phyloP scores from a whole-genome alignment of 768 basidiomycete species.

The Kwoniella mangroviensis region DNA sequence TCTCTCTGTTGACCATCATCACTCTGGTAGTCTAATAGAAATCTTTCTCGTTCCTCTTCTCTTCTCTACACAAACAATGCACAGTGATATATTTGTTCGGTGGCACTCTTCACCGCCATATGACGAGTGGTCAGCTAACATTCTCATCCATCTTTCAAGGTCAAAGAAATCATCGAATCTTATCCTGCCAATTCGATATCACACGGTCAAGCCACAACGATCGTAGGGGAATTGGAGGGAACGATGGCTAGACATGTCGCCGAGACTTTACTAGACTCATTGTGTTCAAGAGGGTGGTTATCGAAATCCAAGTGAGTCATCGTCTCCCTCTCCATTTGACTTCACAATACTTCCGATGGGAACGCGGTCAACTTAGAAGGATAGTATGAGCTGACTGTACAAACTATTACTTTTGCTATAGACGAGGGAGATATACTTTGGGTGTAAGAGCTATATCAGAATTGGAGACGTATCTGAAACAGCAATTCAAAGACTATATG shows the following conservation, averaged over 20 bases:
- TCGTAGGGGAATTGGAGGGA: slow-evolving; percentile 21
- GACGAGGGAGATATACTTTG: slow-evolving; percentile 46
- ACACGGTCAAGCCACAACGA: slow-evolving; percentile 37
- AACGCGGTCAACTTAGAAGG: no score
- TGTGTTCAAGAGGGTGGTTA: slow-evolving; percentile 54
- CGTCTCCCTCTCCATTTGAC: not conserved
- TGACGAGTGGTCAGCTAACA: no score
- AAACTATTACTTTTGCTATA: not conserved
- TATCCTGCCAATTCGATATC: slow-evolving; percentile 55
- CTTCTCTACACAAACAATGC: no score
- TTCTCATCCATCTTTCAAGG: slow-evolving; percentile 16
- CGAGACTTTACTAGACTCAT: slow-evolving; percentile 37
- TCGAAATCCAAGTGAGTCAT: slow-evolving; percentile 45
- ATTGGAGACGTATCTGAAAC: slow-evolving; percentile 42
- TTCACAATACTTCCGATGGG: no score
- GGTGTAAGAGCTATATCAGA: slow-evolving; percentile 46
- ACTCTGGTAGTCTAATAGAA: no score
- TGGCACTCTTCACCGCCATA: no score
- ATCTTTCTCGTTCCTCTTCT: no score
- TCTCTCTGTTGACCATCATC: not conserved
- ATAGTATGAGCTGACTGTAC: no score
- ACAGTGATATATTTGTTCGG: no score
- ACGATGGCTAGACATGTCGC: slow-evolving; percentile 42
- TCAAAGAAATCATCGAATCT: slow-evolving; percentile 46
- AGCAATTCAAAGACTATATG: slow-evolving; percentile 43